Base-by-base conservation (phyloP, 2,329 filamentous ascomycete genomes). In the Bipolaris gigantea region DNA sequence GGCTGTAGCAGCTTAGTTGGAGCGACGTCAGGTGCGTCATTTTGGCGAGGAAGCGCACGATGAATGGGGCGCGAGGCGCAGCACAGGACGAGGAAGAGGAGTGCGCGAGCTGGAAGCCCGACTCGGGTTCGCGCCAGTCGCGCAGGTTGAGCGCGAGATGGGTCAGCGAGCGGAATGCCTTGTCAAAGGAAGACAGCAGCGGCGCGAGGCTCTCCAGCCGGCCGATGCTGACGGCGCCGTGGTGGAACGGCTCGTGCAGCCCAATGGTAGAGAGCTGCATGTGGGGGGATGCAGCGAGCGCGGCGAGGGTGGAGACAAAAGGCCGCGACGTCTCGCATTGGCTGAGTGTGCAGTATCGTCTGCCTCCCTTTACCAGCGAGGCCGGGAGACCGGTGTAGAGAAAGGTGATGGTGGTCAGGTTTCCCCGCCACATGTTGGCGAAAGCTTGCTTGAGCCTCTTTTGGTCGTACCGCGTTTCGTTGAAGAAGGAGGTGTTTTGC, bases 271-370 rank as follows among this genome's bases (percentile, higher is more conserved):
- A 39, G 19, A 66, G 48, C 5, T 21, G 43, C 10, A n/a, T 10
- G 18, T 46, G 33, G 1, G 32, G 32, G 4, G 21, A 25, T 3
- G 43, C 25, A 1, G 58, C 59, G 11, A 70, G 57, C 1, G 66
- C 65, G 15, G 48, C 21, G 51, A 70, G 59, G 18, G 63, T 66
- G 5, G 52, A 55, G 2, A 70, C 57, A n/a, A 69, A 70, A 1
- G 67, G 67, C 7, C 66, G 53, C 6, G 61, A 64, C 64, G 68
- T 69, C 23, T 70, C 67, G n/a, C 63, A 63, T 40, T 66, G 64
- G 36, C 59, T 64, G 8, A 27, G 46, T 30, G 64, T 57, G 46
- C 66, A 67, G 32, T 69, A 69, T n/a, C 46, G 27, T 0, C 50
- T 41, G 3, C 50, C 50, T 10, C 65, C 66, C 18, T 57, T 63